Conservation (phyloP, 164 flowering plant species). For the Vitis labrusca region DNA sequence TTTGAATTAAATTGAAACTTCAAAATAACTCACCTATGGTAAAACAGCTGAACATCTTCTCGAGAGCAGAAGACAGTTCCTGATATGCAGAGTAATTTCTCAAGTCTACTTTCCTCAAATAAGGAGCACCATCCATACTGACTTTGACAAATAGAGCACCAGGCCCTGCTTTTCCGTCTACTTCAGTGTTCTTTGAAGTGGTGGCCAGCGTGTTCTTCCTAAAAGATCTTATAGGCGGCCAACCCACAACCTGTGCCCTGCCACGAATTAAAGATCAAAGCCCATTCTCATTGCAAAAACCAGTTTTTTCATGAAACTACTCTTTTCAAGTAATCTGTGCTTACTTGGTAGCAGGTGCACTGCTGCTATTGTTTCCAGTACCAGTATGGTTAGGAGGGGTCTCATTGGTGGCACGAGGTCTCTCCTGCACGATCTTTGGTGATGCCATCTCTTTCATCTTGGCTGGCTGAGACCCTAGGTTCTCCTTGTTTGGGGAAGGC, state of each 20-base stretch:
- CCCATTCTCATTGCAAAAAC: background rate
- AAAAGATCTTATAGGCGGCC: constrained; percentile 22
- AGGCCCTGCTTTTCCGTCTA: constrained; percentile 32
- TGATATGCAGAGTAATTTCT: constrained; percentile 34
- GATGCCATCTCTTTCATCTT: constrained; percentile 23
- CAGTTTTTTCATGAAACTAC: background rate
- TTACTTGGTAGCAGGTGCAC: constrained; percentile 41
- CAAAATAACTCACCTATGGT: constrained; percentile 36
- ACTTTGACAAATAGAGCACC: constrained; percentile 42
- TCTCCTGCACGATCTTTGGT: constrained; percentile 16
- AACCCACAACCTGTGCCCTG: constrained; percentile 35
- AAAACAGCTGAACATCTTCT: constrained; percentile 51
- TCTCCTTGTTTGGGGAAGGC: constrained; percentile 32
- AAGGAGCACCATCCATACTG: constrained; percentile 56
- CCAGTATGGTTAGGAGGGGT: constrained; percentile 10
- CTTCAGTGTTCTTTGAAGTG: constrained; percentile 24
- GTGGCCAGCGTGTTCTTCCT: constrained; percentile 14
- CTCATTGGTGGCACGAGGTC: constrained; percentile 19
- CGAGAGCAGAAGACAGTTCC: constrained; percentile 45
- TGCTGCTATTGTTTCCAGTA: constrained; percentile 20
- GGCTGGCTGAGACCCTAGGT: constrained; percentile 20
- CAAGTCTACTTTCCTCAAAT: constrained; percentile 44
- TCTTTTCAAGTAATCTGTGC: background rate
- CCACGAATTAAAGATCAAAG: constrained; percentile 1
- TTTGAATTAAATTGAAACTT: background rate